phyloP scores from a whole-genome alignment of 2,329 filamentous ascomycete genomes.

The Ceratocystis eucalypticola region DNA sequence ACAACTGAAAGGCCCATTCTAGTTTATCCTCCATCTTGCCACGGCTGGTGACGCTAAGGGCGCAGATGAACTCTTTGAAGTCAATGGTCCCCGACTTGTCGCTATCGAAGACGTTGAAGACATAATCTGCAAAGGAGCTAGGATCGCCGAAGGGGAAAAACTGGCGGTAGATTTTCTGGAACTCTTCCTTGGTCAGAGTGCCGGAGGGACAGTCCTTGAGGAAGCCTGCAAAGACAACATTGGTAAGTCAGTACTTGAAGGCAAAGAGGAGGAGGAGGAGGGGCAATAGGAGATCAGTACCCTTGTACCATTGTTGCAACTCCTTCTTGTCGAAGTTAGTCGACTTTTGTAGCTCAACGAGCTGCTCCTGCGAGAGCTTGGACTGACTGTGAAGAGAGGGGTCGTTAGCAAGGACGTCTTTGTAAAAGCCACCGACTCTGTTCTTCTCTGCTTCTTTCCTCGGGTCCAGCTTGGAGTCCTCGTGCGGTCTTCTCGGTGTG shows the following conservation, averaged over 20 bases:
- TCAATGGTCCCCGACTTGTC: conserved; percentile 97
- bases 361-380: conserved; percentile 93
- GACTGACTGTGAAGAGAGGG: conserved; percentile 56
- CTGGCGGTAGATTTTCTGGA: conserved; percentile 98
- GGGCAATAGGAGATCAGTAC: conserved; percentile 38
- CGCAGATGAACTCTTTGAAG: conserved; percentile 99
- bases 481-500: too few relatives aligned
- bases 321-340: conserved; percentile 99
- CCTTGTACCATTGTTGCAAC: conserved; percentile 99
- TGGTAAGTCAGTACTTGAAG: not conserved
- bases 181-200: conserved; percentile 94
- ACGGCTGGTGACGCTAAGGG: conserved; percentile 86
- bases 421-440: not conserved
- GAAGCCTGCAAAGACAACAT: conserved; percentile 52
- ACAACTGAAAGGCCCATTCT: conserved; percentile 98
- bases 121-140: conserved; percentile 93
- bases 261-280: not conserved
- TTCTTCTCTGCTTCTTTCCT: too few relatives aligned
- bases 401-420: not conserved
- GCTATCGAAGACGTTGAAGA: conserved; percentile 97
- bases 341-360: conserved; percentile 86
- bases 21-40: conserved; percentile 99
- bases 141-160: conserved; percentile 99
- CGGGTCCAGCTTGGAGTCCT: too few relatives aligned
- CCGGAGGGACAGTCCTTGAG: conserved; percentile 95